Evolutionary conservation across 176 grass and related monocot genomes (phyloP), one percentile per base, ranked within the genome.

Genomic region (Aechmea fasciata): DNA sequence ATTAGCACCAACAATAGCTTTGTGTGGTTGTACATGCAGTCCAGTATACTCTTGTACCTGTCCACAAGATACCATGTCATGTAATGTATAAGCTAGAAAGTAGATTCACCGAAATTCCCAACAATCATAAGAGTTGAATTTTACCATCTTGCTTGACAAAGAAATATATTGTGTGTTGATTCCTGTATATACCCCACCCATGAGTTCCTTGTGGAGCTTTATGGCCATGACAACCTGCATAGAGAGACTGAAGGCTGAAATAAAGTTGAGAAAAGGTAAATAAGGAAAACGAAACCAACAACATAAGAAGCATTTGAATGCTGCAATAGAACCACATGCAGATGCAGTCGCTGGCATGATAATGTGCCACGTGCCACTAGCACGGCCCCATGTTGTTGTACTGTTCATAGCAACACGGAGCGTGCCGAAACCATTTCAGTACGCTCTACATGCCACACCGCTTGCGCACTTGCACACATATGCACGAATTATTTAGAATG

Each of bases 1-100:
- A 84, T 97, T 97, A 67, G 94, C 94, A 55, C 94, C 94, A 68
- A 97, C 94, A 79, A 97, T 97, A 85, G 94, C 94, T 85, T 97
- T 97, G 69, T 97, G 94, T 8, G 94, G 94, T 52, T 97, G 94
- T 52, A 97, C 84, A 25, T 67, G 47, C 79, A 97, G 80, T 79
- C 94, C 94, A 79, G 88, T 97, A 67, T 97, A 80, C 62, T 97
- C 94, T 87, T 92, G 89, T 71, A 99, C 94, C 94, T 99, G 84
- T 15, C 85, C 68, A n/a, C 33, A 41, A 41, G 33, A 41, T 6
- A 49, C 17, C 48, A 14, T 50, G 49, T 4, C 25, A 22, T 11
- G 47, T 33, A 49, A 57, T 26, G 50, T 76, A 87, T 66, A 26
- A 69, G 25, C 10, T 18, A 71, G 24, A 69, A 33, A 52, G 51